A percentile compares a stretch with the other conserved stretches of the same genome.
These are phyloP conservation scores for Yamadazyma takamatsuzukensis DNA, from an alignment of 805 yeast genomes.

Conservation along the genomic window DNA sequence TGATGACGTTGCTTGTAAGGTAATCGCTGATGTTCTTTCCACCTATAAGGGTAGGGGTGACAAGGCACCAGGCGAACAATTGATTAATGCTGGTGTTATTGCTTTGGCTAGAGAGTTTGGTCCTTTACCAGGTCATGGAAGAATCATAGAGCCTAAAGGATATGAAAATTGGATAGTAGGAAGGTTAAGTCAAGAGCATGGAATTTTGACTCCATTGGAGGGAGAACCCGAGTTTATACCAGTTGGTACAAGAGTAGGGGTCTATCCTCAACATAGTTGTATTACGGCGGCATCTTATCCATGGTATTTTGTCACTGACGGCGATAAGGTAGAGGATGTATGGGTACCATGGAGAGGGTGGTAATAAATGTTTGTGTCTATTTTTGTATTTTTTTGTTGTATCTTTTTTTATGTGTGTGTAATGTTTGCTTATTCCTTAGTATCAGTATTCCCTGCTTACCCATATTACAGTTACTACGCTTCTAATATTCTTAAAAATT, in stretches of 20 bases:
- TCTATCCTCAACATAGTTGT: slow-evolving; percentile 71
- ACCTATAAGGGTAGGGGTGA: slow-evolving; percentile 54
- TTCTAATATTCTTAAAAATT: too few species aligned
- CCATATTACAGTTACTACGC: neutral
- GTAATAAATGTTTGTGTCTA: too few species aligned
- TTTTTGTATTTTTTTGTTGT: too few species aligned
- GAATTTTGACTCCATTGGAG: slow-evolving; percentile 52
- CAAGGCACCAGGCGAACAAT: slow-evolving; percentile 52
- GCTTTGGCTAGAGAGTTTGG: slow-evolving; percentile 65
- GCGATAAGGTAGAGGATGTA: slow-evolving; percentile 50
- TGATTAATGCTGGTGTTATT: slow-evolving; percentile 71
- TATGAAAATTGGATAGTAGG: slow-evolving; percentile 62
- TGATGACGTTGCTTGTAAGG: slow-evolving; percentile 61
- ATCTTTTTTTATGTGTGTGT: too few species aligned
- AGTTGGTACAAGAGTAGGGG: slow-evolving; percentile 49
- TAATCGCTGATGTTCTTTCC: slow-evolving; percentile 55
- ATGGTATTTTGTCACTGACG: slow-evolving; percentile 50
- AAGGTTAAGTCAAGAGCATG: slow-evolving; percentile 77
- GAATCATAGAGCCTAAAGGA: slow-evolving; percentile 34
- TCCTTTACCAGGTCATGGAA: slow-evolving; percentile 58
- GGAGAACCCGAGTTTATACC: slow-evolving; percentile 38
- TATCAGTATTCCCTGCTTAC: too few species aligned
- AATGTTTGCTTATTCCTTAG: too few species aligned
- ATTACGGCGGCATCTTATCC: slow-evolving; percentile 63
- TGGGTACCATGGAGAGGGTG: slow-evolving; percentile 52